Conservation (phyloP, 2,329 filamentous ascomycete genomes). For the Xylariaceae sp. region DNA sequence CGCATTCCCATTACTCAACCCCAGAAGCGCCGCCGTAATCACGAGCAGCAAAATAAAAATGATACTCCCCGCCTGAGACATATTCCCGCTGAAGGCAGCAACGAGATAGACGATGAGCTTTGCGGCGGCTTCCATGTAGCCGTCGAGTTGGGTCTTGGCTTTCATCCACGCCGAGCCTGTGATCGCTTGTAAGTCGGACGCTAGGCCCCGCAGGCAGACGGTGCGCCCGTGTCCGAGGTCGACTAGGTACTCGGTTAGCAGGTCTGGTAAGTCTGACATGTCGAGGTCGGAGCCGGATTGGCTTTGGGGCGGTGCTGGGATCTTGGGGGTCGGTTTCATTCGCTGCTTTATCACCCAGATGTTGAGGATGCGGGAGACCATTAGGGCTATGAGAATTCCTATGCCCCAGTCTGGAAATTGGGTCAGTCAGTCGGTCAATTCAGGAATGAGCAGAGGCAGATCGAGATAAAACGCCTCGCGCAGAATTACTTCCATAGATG, state of each 20-base stretch:
- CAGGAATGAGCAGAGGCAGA: not conserved
- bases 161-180: conserved; percentile 55
- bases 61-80: conserved; percentile 49
- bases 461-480: too few species aligned
- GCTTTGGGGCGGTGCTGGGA: conserved; percentile 1
- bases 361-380: conserved; percentile 53
- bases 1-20: conserved; percentile 49
- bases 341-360: conserved; percentile 54
- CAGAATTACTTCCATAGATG: too few species aligned
- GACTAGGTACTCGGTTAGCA: conserved; percentile 45
- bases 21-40: conserved; percentile 49
- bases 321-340: conserved; percentile 22
- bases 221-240: conserved; percentile 49
- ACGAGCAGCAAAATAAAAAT: conserved; percentile 50
- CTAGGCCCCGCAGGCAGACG: conserved; percentile 49
- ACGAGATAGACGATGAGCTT: conserved; percentile 57
- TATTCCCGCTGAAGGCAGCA: conserved; percentile 52
- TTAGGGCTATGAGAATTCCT: conserved; percentile 43
- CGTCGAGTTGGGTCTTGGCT: conserved; percentile 46
- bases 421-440: conserved; percentile 5
- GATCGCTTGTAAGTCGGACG: conserved; percentile 56
- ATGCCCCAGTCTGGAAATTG: conserved; percentile 44
- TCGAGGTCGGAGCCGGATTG: conserved; percentile 11
- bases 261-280: conserved; percentile 21
- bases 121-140: conserved; percentile 48